Base-by-base conservation (phyloP, 2,329 filamentous ascomycete genomes). In the Nectriaceae sp. region DNA sequence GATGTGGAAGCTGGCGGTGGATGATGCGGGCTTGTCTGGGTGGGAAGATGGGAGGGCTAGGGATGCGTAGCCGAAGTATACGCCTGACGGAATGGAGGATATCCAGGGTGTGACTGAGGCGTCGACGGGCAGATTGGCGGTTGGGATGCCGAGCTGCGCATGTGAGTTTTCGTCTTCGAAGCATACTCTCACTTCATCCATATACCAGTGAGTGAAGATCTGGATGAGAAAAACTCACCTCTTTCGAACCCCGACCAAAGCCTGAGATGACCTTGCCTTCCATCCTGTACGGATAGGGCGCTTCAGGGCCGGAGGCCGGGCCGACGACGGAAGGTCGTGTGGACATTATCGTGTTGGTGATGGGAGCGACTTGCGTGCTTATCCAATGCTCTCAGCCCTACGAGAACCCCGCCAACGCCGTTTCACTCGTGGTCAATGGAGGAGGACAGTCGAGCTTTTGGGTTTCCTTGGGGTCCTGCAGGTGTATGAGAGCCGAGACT, bases 61-160 rank as follows among this genome's bases (percentile, higher is more conserved):
- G 0, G 88, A 83, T 4, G 90, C 90, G 77, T 89, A 96, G 64
- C 94, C 94, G 67, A 92, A 97, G 79, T 97, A 97, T 55, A 97
- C 89, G 56, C 94, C 94, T 1, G 85, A 89, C 49, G 82, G 76
- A 46, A 89, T 77, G 57, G 80, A 74, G 26, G 72, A 68, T 65
- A 87, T 84, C 83, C 83, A 87, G 10, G 80, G 74, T 24, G 77
- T 72, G 5, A 77, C 69, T 61, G 82, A 63, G 45, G 79, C 77
- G 69, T 88, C 85, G 42, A 93, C 87, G 61, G 84, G 84, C 38
- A 97, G 84, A 76, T 97, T 99, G 66, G 94, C 94, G 2, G 94
- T 97, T 3, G 94, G 94, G 67, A 97, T 97, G 60, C 93, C 93
- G 66, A 97, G 89, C 85, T 95, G 52, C 21, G 41, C 11, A 16